phyloP scores from a whole-genome alignment of 345 rosid genomes.

The Aquilaria yunnanensis region DNA sequence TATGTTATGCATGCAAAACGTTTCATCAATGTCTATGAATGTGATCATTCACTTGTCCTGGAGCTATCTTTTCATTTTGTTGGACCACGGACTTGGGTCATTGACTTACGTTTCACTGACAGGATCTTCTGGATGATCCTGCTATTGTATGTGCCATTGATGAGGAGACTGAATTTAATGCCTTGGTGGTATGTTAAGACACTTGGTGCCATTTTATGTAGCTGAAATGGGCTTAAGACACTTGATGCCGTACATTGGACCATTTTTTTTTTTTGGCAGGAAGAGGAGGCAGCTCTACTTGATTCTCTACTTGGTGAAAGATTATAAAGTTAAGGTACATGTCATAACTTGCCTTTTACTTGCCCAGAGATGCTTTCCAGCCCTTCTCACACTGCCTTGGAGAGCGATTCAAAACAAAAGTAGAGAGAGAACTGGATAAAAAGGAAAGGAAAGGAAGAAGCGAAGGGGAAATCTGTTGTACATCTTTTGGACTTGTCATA shows the following conservation, averaged over 20 bases:
- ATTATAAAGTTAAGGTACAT: conserved; percentile 11
- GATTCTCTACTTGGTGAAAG: conserved; percentile 72
- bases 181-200: conserved; percentile 65
- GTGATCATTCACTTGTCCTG: too few relatives aligned
- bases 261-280: conserved; percentile 31
- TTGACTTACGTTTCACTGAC: conserved; percentile 11
- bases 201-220: background rate
- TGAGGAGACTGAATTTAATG: conserved; percentile 89
- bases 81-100: background rate
- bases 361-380: background rate
- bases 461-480: background rate
- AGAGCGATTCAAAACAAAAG: background rate
- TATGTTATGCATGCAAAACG: too few relatives aligned
- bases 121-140: conserved; percentile 89
- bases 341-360: background rate
- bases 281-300: conserved; percentile 86
- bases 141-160: conserved; percentile 69
- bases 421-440: too few relatives aligned
- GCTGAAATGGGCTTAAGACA: conserved; percentile 8
- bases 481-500: background rate
- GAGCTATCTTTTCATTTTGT: too few relatives aligned
- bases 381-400: background rate
- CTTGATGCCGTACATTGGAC: background rate
- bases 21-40: too few relatives aligned
- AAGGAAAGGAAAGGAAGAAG: background rate